phyloP scores from a whole-genome alignment of 768 basidiomycete species.

The Trametes elegans region DNA sequence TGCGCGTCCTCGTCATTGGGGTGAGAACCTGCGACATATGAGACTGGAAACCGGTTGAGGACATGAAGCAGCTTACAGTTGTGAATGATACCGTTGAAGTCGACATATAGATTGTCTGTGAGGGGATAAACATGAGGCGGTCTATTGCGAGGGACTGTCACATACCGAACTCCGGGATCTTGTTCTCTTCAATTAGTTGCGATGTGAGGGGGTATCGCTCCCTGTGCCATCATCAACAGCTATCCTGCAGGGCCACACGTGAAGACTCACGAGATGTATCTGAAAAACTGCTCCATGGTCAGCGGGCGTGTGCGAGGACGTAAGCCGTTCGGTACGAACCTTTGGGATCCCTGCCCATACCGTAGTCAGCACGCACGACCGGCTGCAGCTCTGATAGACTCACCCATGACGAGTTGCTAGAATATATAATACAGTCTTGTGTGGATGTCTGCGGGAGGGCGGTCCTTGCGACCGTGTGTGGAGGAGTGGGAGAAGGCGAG shows the following conservation, averaged over 20 bases:
- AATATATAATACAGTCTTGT: slow-evolving; percentile 6
- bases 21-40: slow-evolving; percentile 65
- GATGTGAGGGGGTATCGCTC: slow-evolving; percentile 98
- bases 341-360: slow-evolving; percentile 44
- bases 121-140: slow-evolving; percentile 7
- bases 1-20: slow-evolving; percentile 96
- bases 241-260: not conserved
- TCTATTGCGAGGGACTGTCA: slow-evolving; percentile 4
- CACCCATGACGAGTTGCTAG: slow-evolving; percentile 11
- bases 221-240: slow-evolving; percentile 38
- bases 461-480: not conserved
- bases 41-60: not conserved
- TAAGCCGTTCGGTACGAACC: slow-evolving; percentile 29
- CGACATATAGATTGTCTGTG: slow-evolving; percentile 86
- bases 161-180: slow-evolving; percentile 96
- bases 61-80: slow-evolving; percentile 46
- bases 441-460: not conserved
- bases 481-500: not conserved
- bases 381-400: not conserved
- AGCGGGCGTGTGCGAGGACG: not conserved
- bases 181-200: slow-evolving; percentile 96
- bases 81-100: slow-evolving; percentile 93
- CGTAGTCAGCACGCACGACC: not conserved
- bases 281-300: slow-evolving; percentile 71
- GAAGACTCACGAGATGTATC: slow-evolving; percentile 82